phyloP scores from a whole-genome alignment of 805 yeast species.

The Clavispora carvajalis region DNA sequence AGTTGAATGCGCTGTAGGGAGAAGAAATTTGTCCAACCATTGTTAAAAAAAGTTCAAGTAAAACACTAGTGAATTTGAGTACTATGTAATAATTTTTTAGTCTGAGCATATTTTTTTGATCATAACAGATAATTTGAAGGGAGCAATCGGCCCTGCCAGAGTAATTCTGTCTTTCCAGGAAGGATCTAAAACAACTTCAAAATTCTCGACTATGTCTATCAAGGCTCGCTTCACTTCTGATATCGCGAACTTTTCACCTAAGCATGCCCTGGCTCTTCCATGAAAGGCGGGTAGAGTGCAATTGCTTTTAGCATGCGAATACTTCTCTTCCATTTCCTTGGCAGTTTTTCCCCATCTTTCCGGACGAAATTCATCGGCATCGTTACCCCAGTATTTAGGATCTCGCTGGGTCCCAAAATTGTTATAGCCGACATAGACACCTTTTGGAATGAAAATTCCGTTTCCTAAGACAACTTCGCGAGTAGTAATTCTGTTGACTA shows the following conservation, averaged over 20 bases:
- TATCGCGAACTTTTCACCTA: conserved; percentile 56
- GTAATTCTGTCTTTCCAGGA: conserved; percentile 47
- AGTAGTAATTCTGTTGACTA: conserved; percentile 46
- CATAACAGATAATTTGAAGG: conserved; percentile 15
- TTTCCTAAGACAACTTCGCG: conserved; percentile 34
- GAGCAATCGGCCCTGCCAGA: conserved; percentile 56
- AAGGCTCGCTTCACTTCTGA: conserved; percentile 39
- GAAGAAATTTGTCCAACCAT: background rate
- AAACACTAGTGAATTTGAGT: background rate
- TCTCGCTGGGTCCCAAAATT: conserved; percentile 49
- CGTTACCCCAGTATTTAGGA: conserved; percentile 37
- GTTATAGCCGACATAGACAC: conserved; percentile 51
- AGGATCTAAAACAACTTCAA: conserved; percentile 32
- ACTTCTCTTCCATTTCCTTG: conserved; percentile 34
- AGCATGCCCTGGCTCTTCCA: conserved; percentile 55
- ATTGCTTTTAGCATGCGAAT: conserved; percentile 40
- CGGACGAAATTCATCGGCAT: conserved; percentile 42
- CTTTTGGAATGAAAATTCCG: conserved; percentile 42
- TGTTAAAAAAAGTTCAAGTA: too few relatives aligned
- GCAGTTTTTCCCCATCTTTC: conserved; percentile 46
- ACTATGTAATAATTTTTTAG: background rate
- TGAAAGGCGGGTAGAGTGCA: conserved; percentile 50
- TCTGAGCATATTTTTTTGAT: background rate
- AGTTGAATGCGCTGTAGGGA: background rate
- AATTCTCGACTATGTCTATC: conserved; percentile 30